Evolutionary conservation across 805 yeast species (phyloP).

Genomic region (Osmozyma mogii): DNA sequence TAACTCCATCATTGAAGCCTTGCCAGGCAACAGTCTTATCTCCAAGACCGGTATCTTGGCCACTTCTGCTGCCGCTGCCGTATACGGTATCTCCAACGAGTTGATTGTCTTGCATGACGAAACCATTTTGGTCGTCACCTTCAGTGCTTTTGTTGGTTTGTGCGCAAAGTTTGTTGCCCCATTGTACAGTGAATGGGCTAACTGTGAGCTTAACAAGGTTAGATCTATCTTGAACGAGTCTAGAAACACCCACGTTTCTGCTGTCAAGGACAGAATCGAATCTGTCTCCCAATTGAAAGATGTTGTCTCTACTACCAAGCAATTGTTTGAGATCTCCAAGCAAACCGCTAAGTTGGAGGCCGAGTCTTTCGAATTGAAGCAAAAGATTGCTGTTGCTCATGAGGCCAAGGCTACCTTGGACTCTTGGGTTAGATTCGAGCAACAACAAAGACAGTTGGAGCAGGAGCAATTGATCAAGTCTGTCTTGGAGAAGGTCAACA

Average conservation of each 20-base stretch:
- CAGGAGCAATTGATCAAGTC: conserved; percentile 84
- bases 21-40: conserved; percentile 84
- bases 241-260: conserved; percentile 82
- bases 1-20: conserved; percentile 75
- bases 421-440: conserved; percentile 98
- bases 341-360: conserved; percentile 97
- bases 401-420: conserved; percentile 95
- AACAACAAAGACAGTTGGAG: conserved; percentile 91
- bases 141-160: conserved; percentile 66
- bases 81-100: conserved; percentile 91
- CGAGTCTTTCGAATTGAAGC: conserved; percentile 86
- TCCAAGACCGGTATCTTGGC: conserved; percentile 95
- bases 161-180: conserved; percentile 89
- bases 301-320: conserved; percentile 86
- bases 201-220: conserved; percentile 74
- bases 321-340: conserved; percentile 87
- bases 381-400: conserved; percentile 73
- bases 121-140: conserved; percentile 75
- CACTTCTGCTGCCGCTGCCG: conserved; percentile 88
- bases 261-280: conserved; percentile 87
- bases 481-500: conserved; percentile 82
- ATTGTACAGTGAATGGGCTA: conserved; percentile 90
- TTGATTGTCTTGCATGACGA: conserved; percentile 92
- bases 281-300: conserved; percentile 84
- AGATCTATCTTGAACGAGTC: conserved; percentile 77